Evolutionary conservation across 2,329 filamentous ascomycete species (phyloP), one percentile per base, ranked within the genome.

Genomic region (Exophiala aquamarina): DNA sequence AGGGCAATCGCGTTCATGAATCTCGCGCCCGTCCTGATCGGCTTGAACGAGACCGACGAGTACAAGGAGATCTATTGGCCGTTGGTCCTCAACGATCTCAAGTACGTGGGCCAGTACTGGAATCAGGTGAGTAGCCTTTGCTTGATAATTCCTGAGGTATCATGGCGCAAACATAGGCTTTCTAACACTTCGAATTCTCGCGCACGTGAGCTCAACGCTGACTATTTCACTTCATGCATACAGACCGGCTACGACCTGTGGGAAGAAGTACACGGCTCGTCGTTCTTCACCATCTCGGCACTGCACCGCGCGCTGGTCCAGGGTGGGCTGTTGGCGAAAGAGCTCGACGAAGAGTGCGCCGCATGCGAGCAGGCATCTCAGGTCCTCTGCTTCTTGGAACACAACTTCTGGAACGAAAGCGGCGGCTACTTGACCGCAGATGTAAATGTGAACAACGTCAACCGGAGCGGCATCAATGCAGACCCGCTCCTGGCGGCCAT

Each of bases 101-200:
- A 74, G 35, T 92, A 91, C 55, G 81, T 87, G 5, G 77, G 82
- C 1, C 80, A 88, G 61, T 87, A 88, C 69, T 88, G 84, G 81
- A 80, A 78, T 50, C 66, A 72, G 46, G 49, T 46, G 74, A 41
- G 29, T 35, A 20, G 6, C 17, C 31, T 74, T 8, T 71, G 70
- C 13, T 90, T 34, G 32, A 34, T 31, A 9, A 9, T 31, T 31
- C n/a, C 28, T 31, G n/a, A n/a, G n/a, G n/a, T n/a, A n/a, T n/a
- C n/a, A n/a, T n/a, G n/a, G n/a, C n/a, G n/a, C n/a, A n/a, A n/a
- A n/a, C n/a, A 81, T 58, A 87, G 60, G 61, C 47, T 29, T 52
- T 43, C 39, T 8, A 33, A 9, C 20, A 7, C 5, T 19, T 31
- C 21, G n/a, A 17, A 14, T 11, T 14, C 9, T n/a, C n/a, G n/a